Base-by-base conservation (phyloP, 176 grass and related monocot species). In the Cymbopogon citratus region DNA sequence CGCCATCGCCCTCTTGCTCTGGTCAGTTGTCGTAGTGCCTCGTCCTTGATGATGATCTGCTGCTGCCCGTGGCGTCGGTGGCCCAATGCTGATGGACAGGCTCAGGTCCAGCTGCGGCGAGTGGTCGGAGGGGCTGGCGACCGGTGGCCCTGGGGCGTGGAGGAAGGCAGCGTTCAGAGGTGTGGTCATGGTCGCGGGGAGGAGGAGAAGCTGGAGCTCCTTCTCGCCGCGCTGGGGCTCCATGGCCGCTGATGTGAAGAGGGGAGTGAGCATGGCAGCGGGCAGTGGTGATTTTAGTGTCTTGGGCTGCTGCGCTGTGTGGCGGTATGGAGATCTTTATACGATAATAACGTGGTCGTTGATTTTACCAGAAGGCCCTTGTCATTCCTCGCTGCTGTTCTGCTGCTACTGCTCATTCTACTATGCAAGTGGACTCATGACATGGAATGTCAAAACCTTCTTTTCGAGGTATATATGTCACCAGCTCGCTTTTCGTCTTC, bases 101-200 rank as follows among this genome's bases (percentile, higher is more conserved):
- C 52, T 92, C n/a, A 97, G 89, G 78, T 97, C 91, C 21, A 93
- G 84, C 34, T 74, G 85, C 19, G 75, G 73, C n/a, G n/a, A n/a
- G 33, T 86, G 71, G 43, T 68, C 52, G 26, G 87, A 60, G 69
- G 60, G 48, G 73, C 57, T 78, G 13, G 27, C 15, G 6, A 12
- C 11, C 44, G 41, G 56, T 4, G 40, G 54, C 13, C 75, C 7
- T 11, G 46, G 19, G 19, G 39, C 18, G 18, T 40, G 35, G 65
- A 48, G 45, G 38, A 18, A 24, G 3, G 57, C 23, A 24, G 63
- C 29, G 3, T 79, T 40, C 24, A 60, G 33, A 71, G 72, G 85
- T 23, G 84, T 64, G 43, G 86, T 35, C n/a, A n/a, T 66, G 84
- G 45, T 1, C n/a, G n/a, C n/a, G n/a, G 86, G 86, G 46, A 67